Conservation (phyloP, 208 protist genomes). For the Polymyxa betae region DNA sequence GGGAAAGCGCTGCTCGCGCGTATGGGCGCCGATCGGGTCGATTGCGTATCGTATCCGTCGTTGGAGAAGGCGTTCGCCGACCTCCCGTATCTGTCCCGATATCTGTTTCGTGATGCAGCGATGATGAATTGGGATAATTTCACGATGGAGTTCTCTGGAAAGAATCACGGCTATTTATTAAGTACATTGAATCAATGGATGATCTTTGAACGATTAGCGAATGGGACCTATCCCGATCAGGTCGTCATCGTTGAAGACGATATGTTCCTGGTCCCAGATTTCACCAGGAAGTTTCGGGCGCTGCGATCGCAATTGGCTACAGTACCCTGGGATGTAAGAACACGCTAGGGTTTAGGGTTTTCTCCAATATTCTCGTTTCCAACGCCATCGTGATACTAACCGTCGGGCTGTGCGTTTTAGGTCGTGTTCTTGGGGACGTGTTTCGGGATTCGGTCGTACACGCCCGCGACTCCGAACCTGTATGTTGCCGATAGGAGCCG, state of each 20-base stretch:
- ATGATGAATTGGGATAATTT: background rate
- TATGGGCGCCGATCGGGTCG: background rate
- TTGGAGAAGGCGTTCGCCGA: background rate
- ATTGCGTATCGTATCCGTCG: background rate
- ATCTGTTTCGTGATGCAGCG: constrained; percentile 23
- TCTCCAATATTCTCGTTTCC: background rate
- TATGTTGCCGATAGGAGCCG: constrained; percentile 11
- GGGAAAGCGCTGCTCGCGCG: background rate
- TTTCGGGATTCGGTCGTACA: background rate
- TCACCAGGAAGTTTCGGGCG: background rate
- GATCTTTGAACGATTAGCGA: background rate
- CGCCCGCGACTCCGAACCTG: background rate
- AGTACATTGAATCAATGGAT: constrained; percentile 43
- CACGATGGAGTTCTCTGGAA: background rate
- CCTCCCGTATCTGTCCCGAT: background rate
- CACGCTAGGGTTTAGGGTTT: background rate
- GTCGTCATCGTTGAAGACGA: constrained; percentile 36
- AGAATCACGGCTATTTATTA: background rate
- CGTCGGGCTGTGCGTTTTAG: background rate
- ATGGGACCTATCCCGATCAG: background rate
- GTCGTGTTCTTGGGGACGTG: constrained; percentile 21
- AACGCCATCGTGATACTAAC: background rate
- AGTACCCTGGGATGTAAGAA: background rate
- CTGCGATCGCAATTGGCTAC: background rate
- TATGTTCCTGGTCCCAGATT: background rate